These are phyloP conservation scores for Rhexocercosporidium sp. DNA, from an alignment of 2,329 filamentous ascomycete species.

Conservation along the genomic window DNA sequence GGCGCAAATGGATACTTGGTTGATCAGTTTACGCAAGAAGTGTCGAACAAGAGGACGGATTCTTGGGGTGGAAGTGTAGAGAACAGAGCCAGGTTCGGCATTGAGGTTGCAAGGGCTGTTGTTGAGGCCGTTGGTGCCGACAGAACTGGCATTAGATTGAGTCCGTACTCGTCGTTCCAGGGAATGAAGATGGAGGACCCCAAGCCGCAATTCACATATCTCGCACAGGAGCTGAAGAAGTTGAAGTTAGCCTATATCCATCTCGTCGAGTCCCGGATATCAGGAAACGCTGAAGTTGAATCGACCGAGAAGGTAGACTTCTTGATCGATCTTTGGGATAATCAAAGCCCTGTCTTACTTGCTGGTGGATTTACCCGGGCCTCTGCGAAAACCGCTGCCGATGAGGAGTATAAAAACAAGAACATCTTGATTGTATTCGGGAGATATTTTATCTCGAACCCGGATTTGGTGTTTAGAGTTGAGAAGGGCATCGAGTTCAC, in stretches of 20 bases:
- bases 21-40: slow-evolving; percentile 42
- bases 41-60: slow-evolving; percentile 61
- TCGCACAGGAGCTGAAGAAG: slow-evolving; percentile 56
- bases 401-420: slow-evolving; percentile 42
- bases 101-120: slow-evolving; percentile 59
- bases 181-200: slow-evolving; percentile 68
- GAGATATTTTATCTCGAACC: slow-evolving; percentile 52
- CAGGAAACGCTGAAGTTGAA: slow-evolving; percentile 46
- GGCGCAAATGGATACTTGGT: slow-evolving; percentile 43
- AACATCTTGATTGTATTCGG: slow-evolving; percentile 50
- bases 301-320: slow-evolving; percentile 48
- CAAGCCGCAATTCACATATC: slow-evolving; percentile 64
- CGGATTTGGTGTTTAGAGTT: slow-evolving; percentile 50
- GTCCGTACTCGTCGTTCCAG: slow-evolving; percentile 65
- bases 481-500: slow-evolving; percentile 46
- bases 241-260: slow-evolving; percentile 66
- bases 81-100: slow-evolving; percentile 55
- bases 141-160: slow-evolving; percentile 60
- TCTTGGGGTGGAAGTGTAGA: slow-evolving; percentile 56
- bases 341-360: slow-evolving; percentile 52
- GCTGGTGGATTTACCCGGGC: slow-evolving; percentile 52
- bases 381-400: slow-evolving; percentile 46
- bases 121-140: slow-evolving; percentile 56
- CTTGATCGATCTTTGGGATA: slow-evolving; percentile 51
- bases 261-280: slow-evolving; percentile 57